phyloP scores from a whole-genome alignment of 768 basidiomycete genomes.

The Suillus fuscotomentosus region DNA sequence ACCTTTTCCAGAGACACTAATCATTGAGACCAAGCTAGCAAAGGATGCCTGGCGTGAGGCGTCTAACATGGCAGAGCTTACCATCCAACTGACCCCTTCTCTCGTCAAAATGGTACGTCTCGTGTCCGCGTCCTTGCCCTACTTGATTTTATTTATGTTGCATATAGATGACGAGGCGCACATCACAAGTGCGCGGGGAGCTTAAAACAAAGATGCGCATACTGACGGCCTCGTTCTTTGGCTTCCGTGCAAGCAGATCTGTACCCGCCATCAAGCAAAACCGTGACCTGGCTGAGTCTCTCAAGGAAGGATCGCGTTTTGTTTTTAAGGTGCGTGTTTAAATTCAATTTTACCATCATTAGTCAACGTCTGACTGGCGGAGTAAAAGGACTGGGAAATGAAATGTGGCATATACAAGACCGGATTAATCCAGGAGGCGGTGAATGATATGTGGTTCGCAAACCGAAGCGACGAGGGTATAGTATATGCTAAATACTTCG shows the following conservation, averaged over 20 bases:
- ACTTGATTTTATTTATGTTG: background rate
- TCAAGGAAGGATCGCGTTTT: slow-evolving; percentile 8
- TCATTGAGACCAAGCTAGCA: background rate
- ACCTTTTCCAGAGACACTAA: background rate
- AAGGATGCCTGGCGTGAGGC: background rate
- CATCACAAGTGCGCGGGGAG: background rate
- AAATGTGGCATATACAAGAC: slow-evolving; percentile 24
- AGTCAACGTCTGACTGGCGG: background rate
- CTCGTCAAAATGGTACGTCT: background rate
- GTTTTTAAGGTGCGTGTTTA: slow-evolving; percentile 5
- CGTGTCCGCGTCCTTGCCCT: background rate
- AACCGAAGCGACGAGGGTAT: slow-evolving; percentile 27
- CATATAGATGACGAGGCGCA: background rate
- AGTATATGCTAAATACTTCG: slow-evolving; percentile 18
- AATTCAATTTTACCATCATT: background rate
- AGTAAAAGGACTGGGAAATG: slow-evolving; percentile 1
- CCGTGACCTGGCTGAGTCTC: slow-evolving; percentile 1
- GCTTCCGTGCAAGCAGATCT: background rate
- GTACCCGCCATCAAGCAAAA: background rate
- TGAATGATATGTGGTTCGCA: slow-evolving; percentile 27
- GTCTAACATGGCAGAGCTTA: background rate
- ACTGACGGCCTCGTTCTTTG: background rate
- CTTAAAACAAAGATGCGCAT: background rate
- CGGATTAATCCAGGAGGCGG: slow-evolving; percentile 20
- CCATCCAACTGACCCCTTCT: background rate